Evolutionary conservation across 108 stramenopile genomes (phyloP).

Genomic region (Licmophora abbreviata): DNA sequence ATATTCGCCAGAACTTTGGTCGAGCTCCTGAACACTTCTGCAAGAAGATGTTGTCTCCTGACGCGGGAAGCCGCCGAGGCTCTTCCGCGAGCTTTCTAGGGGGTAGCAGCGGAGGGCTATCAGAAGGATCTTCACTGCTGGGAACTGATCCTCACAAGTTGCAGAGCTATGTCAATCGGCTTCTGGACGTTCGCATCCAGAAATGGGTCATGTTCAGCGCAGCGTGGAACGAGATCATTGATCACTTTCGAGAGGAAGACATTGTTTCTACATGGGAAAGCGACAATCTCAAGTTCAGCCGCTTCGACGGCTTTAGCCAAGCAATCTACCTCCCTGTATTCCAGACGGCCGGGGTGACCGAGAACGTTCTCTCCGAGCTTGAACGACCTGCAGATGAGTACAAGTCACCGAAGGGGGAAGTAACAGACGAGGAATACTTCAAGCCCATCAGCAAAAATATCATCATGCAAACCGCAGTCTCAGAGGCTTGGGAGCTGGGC

Average conservation of each 20-base stretch:
- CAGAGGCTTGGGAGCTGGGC: slow-evolving; percentile 95
- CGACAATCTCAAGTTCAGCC: slow-evolving; percentile 89
- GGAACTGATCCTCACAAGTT: slow-evolving; percentile 67
- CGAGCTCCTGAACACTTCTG: slow-evolving; percentile 85
- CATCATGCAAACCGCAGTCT: slow-evolving; percentile 88
- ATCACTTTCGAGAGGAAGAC: slow-evolving; percentile 86
- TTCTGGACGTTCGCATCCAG: slow-evolving; percentile 90
- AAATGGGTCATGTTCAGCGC: slow-evolving; percentile 97
- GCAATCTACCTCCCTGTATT: slow-evolving; percentile 96
- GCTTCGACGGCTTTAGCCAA: slow-evolving; percentile 90
- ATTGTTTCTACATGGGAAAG: slow-evolving; percentile 88
- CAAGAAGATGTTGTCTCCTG: slow-evolving; percentile 83
- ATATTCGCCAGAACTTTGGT: slow-evolving; percentile 84
- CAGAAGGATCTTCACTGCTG: slow-evolving; percentile 61
- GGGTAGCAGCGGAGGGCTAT: slow-evolving; percentile 16
- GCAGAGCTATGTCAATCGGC: slow-evolving; percentile 81
- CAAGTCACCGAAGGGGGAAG: slow-evolving; percentile 26
- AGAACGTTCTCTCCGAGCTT: slow-evolving; percentile 76
- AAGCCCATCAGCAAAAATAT: slow-evolving; percentile 79
- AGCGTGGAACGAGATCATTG: slow-evolving; percentile 97
- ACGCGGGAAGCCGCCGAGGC: slow-evolving; percentile 81
- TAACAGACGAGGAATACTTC: slow-evolving; percentile 68
- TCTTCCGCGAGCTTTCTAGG: slow-evolving; percentile 71
- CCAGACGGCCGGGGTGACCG: slow-evolving; percentile 94
- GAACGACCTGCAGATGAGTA: slow-evolving; percentile 68